These are phyloP conservation scores for Auriscalpium orientale DNA, from an alignment of 768 basidiomycete genomes.

Conservation along the genomic window DNA sequence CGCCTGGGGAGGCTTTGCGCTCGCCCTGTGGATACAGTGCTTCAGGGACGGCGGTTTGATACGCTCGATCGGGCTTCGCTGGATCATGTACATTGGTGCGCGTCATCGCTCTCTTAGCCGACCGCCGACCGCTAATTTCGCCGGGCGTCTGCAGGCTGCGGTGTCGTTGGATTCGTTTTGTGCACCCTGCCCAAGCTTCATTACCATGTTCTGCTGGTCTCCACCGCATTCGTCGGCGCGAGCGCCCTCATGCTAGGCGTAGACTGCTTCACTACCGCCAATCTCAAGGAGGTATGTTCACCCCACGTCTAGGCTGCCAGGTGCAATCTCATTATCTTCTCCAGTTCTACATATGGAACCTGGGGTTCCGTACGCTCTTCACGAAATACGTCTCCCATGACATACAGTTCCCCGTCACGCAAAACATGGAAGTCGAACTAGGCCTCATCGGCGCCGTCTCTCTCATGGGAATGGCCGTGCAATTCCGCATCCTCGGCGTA, in stretches of 20 bases:
- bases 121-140: slow-evolving; percentile 16
- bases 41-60: slow-evolving; percentile 81
- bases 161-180: slow-evolving; percentile 70
- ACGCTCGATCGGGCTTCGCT: slow-evolving; percentile 66
- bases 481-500: slow-evolving; percentile 76
- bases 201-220: slow-evolving; percentile 78
- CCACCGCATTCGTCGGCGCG: slow-evolving; percentile 86
- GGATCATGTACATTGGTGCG: slow-evolving; percentile 84
- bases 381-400: slow-evolving; percentile 61
- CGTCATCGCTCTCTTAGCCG: slow-evolving; percentile 15
- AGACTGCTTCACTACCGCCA: slow-evolving; percentile 88
- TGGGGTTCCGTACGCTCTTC: slow-evolving; percentile 79
- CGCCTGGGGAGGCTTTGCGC: slow-evolving; percentile 80
- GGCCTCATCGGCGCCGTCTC: slow-evolving; percentile 80
- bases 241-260: slow-evolving; percentile 88
- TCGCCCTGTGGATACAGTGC: slow-evolving; percentile 84
- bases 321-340: slow-evolving; percentile 7
- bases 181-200: slow-evolving; percentile 84
- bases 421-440: slow-evolving; percentile 90
- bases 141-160: slow-evolving; percentile 40
- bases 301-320: not conserved
- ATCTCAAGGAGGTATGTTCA: slow-evolving; percentile 76
- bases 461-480: slow-evolving; percentile 84
- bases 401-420: slow-evolving; percentile 76
- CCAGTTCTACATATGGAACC: slow-evolving; percentile 93